phyloP scores from a whole-genome alignment of 139 green algal genomes.

The Chlamydomonas sp. region DNA sequence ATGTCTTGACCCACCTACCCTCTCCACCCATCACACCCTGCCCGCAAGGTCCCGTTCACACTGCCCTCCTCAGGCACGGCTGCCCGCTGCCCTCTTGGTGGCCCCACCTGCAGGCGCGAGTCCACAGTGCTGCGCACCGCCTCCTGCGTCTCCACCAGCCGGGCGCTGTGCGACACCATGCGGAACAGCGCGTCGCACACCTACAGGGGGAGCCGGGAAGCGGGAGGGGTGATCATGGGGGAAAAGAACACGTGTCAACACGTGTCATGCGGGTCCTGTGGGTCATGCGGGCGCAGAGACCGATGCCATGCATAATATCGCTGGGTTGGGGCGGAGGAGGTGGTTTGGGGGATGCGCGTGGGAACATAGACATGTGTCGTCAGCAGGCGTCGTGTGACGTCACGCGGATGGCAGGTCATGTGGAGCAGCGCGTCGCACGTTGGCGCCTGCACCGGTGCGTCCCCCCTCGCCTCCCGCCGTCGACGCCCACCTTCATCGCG shows the following conservation, averaged over 20 bases:
- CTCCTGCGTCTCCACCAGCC: conserved; percentile 23
- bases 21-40: not conserved
- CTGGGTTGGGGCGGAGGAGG: too few relatives aligned
- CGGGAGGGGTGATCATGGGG: not conserved
- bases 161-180: not conserved
- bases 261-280: too few relatives aligned
- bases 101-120: not conserved
- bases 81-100: not conserved
- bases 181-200: conserved; percentile 19
- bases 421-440: not conserved
- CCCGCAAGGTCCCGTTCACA: not conserved
- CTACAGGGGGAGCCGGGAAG: not conserved
- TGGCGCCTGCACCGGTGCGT: not conserved
- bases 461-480: not conserved
- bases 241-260: not conserved
- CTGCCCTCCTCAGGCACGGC: not conserved
- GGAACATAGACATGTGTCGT: too few relatives aligned
- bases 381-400: too few relatives aligned
- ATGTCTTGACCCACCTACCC: too few relatives aligned
- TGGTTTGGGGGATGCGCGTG: too few relatives aligned
- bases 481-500: not conserved
- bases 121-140: not conserved
- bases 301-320: too few relatives aligned
- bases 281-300: too few relatives aligned
- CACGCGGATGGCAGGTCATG: too few relatives aligned